Evolutionary conservation across 352 stramenopile species (phyloP), one percentile per base, ranked within the genome.

Genomic region (Pythium sukuiense): DNA sequence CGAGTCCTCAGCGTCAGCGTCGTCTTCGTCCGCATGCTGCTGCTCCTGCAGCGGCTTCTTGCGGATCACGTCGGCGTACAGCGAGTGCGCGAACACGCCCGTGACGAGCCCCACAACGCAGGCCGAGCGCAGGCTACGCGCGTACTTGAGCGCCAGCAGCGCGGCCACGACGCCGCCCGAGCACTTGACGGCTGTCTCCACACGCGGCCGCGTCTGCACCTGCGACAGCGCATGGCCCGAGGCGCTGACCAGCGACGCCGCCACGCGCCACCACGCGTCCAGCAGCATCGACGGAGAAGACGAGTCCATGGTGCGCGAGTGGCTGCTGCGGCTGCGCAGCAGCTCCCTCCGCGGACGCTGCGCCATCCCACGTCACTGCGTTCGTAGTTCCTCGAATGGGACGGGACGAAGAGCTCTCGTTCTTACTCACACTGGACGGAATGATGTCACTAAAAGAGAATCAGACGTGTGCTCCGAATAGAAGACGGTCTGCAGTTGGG

Each of bases 31-130:
- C 4, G 55, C 53, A 18, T 61, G 61, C 11, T 39, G 14, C 41
- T 49, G 41, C 41, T 49, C 32, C 18, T 14, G n/a, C 30, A 58
- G 27, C 16, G 72, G 61, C 57, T 50, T 66, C 61, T 64, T 69
- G 35, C 29, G n/a, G 55, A 92, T 61, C 59, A 92, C 81, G 37
- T 92, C 83, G 1, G 80, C 83, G 59, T 90, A 92, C 20, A 92
- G 59, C 33, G 81, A 90, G 61, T 92, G 84, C 3, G 81, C 76
- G 49, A 90, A 85, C 39, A 92, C 70, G 13, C 84, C 84, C 0
- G 81, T 82, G 33, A 92, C 63, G 20, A 92, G 46, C 1, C 84
- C 84, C 29, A 90, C 63, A 26, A 87, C 59, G 30, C 74, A 82
- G 37, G 84, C 84, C 1, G 84, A 83, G 48, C 77, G 81, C 37